Percentiles rank a stretch among this genome's conserved stretches.
Conservation (phyloP, 306 rosid genomes). For the Pyrus communis region DNA sequence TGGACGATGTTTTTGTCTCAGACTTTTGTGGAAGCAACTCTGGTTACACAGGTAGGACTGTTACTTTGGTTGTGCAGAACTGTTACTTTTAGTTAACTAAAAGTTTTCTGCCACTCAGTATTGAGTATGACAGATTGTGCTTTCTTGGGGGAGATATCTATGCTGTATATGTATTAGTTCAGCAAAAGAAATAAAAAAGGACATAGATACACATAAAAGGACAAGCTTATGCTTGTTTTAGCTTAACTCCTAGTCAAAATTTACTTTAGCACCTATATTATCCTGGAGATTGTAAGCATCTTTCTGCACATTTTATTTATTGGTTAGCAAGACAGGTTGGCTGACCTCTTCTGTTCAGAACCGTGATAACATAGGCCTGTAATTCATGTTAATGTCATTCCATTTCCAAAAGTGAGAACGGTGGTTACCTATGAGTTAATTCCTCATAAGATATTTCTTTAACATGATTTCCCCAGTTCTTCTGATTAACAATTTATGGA, state of each 20-base stretch:
- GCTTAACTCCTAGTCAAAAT: neutral
- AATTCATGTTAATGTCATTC: neutral
- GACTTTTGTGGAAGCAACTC: conserved; percentile 43
- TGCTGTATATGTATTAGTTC: neutral
- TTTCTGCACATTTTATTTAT: neutral
- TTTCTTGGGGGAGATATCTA: neutral
- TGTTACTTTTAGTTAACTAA: conserved; percentile 5
- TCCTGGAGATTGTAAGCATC: neutral
- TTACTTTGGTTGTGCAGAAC: conserved; percentile 21
- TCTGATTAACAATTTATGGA: neutral
- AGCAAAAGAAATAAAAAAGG: neutral
- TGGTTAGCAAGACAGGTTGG: neutral
- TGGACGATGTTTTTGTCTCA: conserved; percentile 42
- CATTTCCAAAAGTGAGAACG: neutral
- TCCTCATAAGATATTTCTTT: neutral
- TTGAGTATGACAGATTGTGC: neutral
- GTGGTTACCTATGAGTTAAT: neutral
- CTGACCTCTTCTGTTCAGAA: neutral
- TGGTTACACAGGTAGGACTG: conserved; percentile 65
- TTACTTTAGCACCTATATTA: neutral
- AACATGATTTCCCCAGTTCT: neutral
- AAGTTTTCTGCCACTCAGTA: neutral
- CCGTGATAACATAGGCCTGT: neutral
- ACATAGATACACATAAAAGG: neutral
- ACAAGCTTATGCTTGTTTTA: neutral